Base-by-base conservation (phyloP, 2,329 filamentous ascomycete genomes). In the Kalaharituber pfeilii region DNA sequence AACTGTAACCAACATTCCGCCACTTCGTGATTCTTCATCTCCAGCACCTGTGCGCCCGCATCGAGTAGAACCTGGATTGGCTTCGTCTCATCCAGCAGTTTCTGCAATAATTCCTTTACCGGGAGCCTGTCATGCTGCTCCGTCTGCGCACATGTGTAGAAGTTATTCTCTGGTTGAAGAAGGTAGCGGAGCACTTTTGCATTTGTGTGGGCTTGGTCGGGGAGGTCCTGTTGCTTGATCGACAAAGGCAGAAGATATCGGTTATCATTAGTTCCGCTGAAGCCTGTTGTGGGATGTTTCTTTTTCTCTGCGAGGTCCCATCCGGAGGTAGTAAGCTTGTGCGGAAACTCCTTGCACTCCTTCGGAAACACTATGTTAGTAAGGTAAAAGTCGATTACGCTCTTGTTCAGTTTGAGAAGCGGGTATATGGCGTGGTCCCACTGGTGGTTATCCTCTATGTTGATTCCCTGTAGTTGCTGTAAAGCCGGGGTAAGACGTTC, bases 251-350 rank as follows among this genome's bases (percentile, higher is more conserved):
- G 66, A 28, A 82, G 69, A 0, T 66, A 68, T 33, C 73, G 70
- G 20, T 75, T 78, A 62, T 86, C 81, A 45, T 83, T 85, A 0
- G 82, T 86, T 0, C 82, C 82, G 6, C 78, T 82, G 63, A 87
- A 86, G 0, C 82, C 82, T 0, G 80, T 84, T 0, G 80, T 82
- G 1, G 73, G 57, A 1, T 67, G 62, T 36, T 56, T 22, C 29
- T 51, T 29, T 24, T 49, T 15, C 25, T 53, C 25, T 54, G 62
- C 25, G 1, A 85, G 68, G 59, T 85, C 81, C 81, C 81, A 86
- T 0, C 78, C 79, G 0, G 78, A 82, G 0, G 78, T 74, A 30
- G 80, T 76, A 0, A 85, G 65, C 57, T 84, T 84, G 7, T 73
- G 63, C 0, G 69, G 69, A 57, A 84, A 85, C 51, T 83, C 75